Conservation (phyloP, 1,284 basidiomycete genomes). For the Rhodotorula sp. region DNA sequence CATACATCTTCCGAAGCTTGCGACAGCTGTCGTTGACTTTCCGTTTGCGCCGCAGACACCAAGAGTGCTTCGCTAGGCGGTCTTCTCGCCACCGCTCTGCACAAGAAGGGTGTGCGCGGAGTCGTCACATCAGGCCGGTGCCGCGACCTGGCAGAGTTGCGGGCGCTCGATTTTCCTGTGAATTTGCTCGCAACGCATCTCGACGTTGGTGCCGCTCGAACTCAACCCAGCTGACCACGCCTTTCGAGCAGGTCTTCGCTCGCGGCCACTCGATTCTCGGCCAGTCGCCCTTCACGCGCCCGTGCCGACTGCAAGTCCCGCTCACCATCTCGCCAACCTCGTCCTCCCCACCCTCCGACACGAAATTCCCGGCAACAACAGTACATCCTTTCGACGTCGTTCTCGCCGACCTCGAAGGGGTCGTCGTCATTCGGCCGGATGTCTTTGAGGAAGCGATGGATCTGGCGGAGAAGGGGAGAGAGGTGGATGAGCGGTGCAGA, state of each 20-base stretch:
- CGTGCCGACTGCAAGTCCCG: slow-evolving; percentile 72
- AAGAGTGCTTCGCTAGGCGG: slow-evolving; percentile 90
- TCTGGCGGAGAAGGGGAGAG: slow-evolving; percentile 61
- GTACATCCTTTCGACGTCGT: slow-evolving; percentile 80
- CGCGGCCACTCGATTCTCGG: slow-evolving; percentile 80
- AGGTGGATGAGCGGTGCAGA: slow-evolving; percentile 72
- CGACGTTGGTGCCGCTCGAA: not conserved
- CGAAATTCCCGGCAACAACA: slow-evolving; percentile 45
- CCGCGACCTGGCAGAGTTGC: slow-evolving; percentile 76
- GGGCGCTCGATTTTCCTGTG: slow-evolving; percentile 63
- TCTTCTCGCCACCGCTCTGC: slow-evolving; percentile 81
- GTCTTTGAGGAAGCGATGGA: slow-evolving; percentile 62
- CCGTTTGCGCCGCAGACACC: slow-evolving; percentile 54
- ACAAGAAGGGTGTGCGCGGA: slow-evolving; percentile 64
- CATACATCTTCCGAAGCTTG: no score
- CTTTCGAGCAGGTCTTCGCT: slow-evolving; percentile 60
- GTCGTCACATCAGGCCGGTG: slow-evolving; percentile 77
- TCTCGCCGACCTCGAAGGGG: slow-evolving; percentile 83
- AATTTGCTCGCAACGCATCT: not conserved
- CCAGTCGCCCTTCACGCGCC: slow-evolving; percentile 81
- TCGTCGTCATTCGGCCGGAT: slow-evolving; percentile 71
- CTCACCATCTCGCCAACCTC: slow-evolving; percentile 50
- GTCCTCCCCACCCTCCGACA: slow-evolving; percentile 48
- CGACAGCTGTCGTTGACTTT: not conserved
- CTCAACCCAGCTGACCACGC: not conserved